Evolutionary conservation across 331 rosid species (phyloP), one percentile per base, ranked within the genome.

Genomic region (Rosa hybrid): DNA sequence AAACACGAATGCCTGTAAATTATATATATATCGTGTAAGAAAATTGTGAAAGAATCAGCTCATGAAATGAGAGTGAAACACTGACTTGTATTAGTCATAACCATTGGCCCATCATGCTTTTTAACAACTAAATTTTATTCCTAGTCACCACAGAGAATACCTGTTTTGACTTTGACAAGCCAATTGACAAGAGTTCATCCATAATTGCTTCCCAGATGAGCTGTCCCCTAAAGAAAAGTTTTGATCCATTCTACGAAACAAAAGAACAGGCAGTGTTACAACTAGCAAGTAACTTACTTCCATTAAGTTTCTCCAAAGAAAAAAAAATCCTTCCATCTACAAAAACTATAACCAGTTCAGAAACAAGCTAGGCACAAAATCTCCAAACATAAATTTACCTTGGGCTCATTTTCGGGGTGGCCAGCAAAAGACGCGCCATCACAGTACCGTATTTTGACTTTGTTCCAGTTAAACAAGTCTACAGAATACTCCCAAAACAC

Each of bases 391-490:
- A 76, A 39, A 78, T 74, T 59, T 81, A 95, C 90, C 84, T 90
- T 86, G 34, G 68, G 72, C 86, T 94, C 97, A 57, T 81, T 88
- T 57, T 84, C 92, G 3, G 94, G 96, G 85, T 89, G 91, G 75
- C 98, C 90, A 44, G 98, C 89, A 65, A 95, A 87, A 68, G 97
- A 95, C 25, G 98, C 97, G 12, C 98, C 98, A 60, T 95, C 98
- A 84, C 98, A 95, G 71, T 95, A 95, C 67, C 97, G 94, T 74
- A 95, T 81, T 90, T 86, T 90, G 87, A 95, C 94, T 85, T 90
- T 91, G 89, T 95, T 95, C 98, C 98, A 92, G 87, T 90, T 91
- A 85, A 83, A 95, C 87, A 95, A 95, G 83, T 93, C 98, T 91
- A 86, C 71, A 80, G 62, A 84, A 76, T 18, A 78, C 79, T 83